These are phyloP conservation scores for Chlamydomonas sphaeroides DNA, from an alignment of 139 green algal genomes.

Conservation along the genomic window DNA sequence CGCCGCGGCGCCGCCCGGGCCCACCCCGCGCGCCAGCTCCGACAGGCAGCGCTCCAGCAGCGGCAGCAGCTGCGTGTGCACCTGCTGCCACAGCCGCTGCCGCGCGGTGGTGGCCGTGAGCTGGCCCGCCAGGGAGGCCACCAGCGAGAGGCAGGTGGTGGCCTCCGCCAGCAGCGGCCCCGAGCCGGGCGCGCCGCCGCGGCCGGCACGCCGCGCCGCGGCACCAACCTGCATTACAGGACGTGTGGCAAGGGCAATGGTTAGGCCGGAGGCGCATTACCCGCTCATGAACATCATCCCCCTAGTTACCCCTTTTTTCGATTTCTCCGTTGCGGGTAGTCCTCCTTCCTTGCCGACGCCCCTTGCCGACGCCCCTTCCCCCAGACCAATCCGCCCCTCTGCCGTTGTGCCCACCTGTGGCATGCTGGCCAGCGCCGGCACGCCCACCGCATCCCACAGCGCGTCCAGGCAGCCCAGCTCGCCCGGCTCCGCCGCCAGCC, in stretches of 20 bases:
- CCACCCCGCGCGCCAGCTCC: conserved; percentile 26
- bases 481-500: conserved; percentile 35
- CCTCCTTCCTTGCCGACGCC: no score
- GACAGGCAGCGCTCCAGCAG: conserved; percentile 46
- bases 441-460: conserved; percentile 56
- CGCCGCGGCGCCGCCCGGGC: not conserved
- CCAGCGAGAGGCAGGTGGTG: conserved; percentile 29
- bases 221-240: no score
- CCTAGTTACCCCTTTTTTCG: no score
- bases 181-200: not conserved
- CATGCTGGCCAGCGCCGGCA: conserved; percentile 19
- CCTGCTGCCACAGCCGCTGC: conserved; percentile 40
- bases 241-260: no score
- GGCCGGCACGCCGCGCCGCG: not conserved
- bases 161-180: conserved; percentile 37
- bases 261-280: no score
- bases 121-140: conserved; percentile 32
- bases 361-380: no score
- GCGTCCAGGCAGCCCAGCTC: conserved; percentile 29
- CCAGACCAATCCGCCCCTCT: no score
- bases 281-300: no score
- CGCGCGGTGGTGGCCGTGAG: conserved; percentile 20
- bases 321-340: no score
- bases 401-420: not conserved
- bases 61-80: conserved; percentile 47